Percentiles rank a stretch among this genome's conserved stretches.
These are phyloP conservation scores for Chaetomium strumarium DNA, from an alignment of 2,329 filamentous ascomycete genomes.

Conservation along the genomic window DNA sequence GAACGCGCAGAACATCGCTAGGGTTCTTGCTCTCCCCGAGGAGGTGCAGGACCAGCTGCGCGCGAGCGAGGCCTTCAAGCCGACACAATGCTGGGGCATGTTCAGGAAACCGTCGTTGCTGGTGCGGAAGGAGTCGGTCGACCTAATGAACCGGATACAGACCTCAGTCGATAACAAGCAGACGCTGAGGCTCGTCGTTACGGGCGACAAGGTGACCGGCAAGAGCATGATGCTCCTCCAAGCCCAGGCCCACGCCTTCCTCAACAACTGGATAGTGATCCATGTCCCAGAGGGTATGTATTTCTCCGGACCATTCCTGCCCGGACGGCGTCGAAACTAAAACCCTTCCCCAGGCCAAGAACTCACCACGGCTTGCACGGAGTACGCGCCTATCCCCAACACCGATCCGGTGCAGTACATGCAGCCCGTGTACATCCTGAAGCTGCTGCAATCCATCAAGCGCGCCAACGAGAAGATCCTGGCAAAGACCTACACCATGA, in stretches of 20 bases:
- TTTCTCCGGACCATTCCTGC: conserved; percentile 26
- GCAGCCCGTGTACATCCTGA: conserved; percentile 72
- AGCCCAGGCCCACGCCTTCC: conserved; percentile 71
- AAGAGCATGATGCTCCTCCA: conserved; percentile 87
- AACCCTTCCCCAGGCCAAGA: conserved; percentile 58
- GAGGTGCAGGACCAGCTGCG: conserved; percentile 72
- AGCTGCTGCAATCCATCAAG: conserved; percentile 65
- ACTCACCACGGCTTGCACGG: conserved; percentile 70
- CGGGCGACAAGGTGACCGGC: conserved; percentile 67
- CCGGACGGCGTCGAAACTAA: not conserved
- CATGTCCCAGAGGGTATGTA: conserved; percentile 75
- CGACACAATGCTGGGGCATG: conserved; percentile 78
- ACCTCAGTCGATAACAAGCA: conserved; percentile 47
- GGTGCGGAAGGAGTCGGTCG: conserved; percentile 70
- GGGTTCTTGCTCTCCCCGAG: conserved; percentile 64
- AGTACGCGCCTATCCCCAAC: conserved; percentile 66
- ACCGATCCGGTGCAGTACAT: conserved; percentile 58
- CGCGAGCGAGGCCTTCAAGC: conserved; percentile 84
- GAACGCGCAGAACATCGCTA: conserved; percentile 51
- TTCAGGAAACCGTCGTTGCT: conserved; percentile 78
- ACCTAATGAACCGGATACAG: conserved; percentile 60
- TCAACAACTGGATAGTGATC: conserved; percentile 84
- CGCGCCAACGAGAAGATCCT: conserved; percentile 68
- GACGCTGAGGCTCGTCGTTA: conserved; percentile 60
- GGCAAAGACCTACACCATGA: conserved; percentile 39